Base-by-base conservation (phyloP, 768 basidiomycete species). In the Leccinum barrowsii region DNA sequence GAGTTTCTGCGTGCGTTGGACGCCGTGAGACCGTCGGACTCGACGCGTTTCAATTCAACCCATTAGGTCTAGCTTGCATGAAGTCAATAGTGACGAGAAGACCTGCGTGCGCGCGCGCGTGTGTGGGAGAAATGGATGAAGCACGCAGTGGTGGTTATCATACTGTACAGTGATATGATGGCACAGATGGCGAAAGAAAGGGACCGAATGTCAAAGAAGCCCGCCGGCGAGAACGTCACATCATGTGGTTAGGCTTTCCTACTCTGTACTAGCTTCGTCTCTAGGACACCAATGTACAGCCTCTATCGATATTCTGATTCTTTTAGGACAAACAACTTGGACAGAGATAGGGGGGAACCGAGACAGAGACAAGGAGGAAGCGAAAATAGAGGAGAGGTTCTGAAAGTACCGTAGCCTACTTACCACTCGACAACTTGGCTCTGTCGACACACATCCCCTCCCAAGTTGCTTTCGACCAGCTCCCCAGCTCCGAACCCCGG, bases 211-310 rank as follows among this genome's bases (percentile, higher is more conserved):
- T 21, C 19, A 44, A 12, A 12, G 42, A 42, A 19, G 5, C 42
- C 42, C 42, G 19, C 42, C 42, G 11, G 42, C 42, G 42, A 19
- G 8, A 44, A 24, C 24, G 24, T 24, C 24, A 19, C 2, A 1
- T 10, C 11, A n/a, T 44, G 11, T 12, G 11, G n/a, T 42, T 19
- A 42, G 40, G 40, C 47, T 62, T 52, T 50, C 55, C 55, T 50
- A 47, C 37, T 19, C 19, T 44, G 42, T 7, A 28, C 48, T 46
- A 32, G n/a, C 19, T 24, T 32, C 11, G 60, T 63, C 51, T 58
- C 64, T 50, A 63, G 11, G 65, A 59, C 32, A 54, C 51, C 4
- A 54, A n/a, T 15, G 26, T 56, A 63, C 64, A 63, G 65, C 64
- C 56, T 50, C 58, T 17, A 21, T n/a, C 42, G 42, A 19, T 44